A percentile compares a stretch with the other conserved stretches of the same genome.
Conservation (phyloP, 257 asterid genomes). For the Capsicum baccatum region DNA sequence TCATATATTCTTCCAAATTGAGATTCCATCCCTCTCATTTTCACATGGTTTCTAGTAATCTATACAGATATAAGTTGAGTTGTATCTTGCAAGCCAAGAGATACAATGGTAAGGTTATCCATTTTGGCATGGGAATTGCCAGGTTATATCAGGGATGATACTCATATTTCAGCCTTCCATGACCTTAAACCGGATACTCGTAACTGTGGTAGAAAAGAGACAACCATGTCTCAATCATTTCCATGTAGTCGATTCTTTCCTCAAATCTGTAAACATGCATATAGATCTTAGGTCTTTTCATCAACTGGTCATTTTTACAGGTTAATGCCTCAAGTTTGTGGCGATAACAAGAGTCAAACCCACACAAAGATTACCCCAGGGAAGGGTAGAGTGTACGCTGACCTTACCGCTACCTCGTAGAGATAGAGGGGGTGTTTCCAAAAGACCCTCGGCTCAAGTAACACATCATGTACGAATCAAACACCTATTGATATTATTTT, state of each 20-base stretch:
- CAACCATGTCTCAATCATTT: not conserved
- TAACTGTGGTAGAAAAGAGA: too few species aligned
- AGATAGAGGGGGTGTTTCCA: too few species aligned
- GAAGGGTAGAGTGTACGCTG: too few species aligned
- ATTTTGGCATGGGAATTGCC: too few species aligned
- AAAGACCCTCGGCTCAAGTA: too few species aligned
- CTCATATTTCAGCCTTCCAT: too few species aligned
- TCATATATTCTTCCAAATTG: not conserved
- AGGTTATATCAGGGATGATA: too few species aligned
- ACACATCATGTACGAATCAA: too few species aligned
- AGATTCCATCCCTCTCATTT: not conserved
- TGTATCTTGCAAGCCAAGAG: not conserved
- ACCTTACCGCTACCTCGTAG: too few species aligned
- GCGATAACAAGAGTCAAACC: not conserved
- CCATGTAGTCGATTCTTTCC: not conserved
- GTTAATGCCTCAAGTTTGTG: not conserved
- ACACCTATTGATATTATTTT: not conserved
- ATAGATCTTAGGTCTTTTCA: not conserved
- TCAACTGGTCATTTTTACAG: not conserved
- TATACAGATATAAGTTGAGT: not conserved
- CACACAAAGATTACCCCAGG: too few species aligned
- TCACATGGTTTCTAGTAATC: not conserved
- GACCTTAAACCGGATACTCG: too few species aligned
- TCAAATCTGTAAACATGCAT: not conserved
- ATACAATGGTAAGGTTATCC: not conserved